Conservation (phyloP, 2,329 filamentous ascomycete species). For the Microascus cirrosus region DNA sequence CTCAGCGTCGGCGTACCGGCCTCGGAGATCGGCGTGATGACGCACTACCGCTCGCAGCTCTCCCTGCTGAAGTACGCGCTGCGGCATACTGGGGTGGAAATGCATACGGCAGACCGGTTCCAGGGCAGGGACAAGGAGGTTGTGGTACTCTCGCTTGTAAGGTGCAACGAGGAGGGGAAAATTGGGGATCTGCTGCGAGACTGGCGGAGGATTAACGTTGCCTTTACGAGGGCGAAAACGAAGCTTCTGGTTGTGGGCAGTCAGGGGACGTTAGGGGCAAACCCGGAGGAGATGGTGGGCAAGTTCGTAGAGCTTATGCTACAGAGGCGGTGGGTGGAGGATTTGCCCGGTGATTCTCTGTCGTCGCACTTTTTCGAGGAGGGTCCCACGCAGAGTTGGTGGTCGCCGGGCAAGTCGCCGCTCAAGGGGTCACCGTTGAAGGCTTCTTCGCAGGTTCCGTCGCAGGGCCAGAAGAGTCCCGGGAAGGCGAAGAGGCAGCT, state of each 20-base stretch:
- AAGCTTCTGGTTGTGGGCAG: constrained; percentile 87
- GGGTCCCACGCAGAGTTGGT: constrained; percentile 33
- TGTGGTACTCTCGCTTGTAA: constrained; percentile 75
- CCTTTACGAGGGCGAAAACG: constrained; percentile 83
- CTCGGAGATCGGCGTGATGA: constrained; percentile 82
- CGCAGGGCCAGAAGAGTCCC: constrained; percentile 13
- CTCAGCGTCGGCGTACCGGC: constrained; percentile 65
- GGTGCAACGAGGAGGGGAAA: constrained; percentile 68
- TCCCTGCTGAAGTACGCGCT: constrained; percentile 68
- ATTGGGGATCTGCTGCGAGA: constrained; percentile 91
- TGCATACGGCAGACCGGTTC: constrained; percentile 95
- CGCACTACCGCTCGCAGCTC: constrained; percentile 89
- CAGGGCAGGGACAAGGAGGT: constrained; percentile 95
- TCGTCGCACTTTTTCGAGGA: constrained; percentile 60
- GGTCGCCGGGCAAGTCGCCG: constrained; percentile 11
- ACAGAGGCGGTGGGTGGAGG: constrained; percentile 64
- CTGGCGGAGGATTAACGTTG: constrained; percentile 90
- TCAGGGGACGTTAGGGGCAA: constrained; percentile 60
- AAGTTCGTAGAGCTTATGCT: constrained; percentile 72
- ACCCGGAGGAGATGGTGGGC: constrained; percentile 63
- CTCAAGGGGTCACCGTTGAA: constrained; percentile 3
- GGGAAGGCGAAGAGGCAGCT: not conserved
- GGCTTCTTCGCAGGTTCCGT: not conserved
- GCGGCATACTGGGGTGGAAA: constrained; percentile 59
- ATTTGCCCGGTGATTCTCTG: constrained; percentile 54